Percentiles rank a stretch among this genome's conserved stretches.
Evolutionary conservation across 1,139 yeast genomes (phyloP).

Genomic region (Yamadazyma diospyri): DNA sequence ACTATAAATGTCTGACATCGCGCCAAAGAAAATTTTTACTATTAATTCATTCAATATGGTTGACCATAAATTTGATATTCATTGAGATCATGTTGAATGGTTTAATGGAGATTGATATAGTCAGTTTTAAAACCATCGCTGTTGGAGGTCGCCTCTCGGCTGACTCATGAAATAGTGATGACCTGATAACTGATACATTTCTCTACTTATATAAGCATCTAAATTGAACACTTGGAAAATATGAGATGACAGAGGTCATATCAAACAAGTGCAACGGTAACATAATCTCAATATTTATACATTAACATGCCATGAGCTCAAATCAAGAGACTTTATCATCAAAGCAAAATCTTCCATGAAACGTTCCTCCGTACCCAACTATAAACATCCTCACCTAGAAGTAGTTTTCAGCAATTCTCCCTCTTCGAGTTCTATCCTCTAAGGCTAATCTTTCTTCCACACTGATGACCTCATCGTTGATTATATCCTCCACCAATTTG

Average conservation of each 20-base stretch:
- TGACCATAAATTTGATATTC: neutral
- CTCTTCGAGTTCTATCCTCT: slow-evolving; percentile 38
- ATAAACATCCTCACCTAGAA: no score
- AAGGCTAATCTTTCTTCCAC: slow-evolving; percentile 28
- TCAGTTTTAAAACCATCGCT: slow-evolving; percentile 80
- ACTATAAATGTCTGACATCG: no score
- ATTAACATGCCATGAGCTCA: neutral
- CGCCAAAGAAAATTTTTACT: slow-evolving; percentile 1
- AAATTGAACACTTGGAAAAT: slow-evolving; percentile 1
- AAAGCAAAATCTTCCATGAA: neutral
- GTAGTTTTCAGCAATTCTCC: slow-evolving; percentile 46
- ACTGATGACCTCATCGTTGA: slow-evolving; percentile 29
- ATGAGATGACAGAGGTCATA: neutral
- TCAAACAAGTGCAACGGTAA: neutral
- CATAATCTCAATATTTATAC: neutral
- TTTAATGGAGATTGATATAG: slow-evolving; percentile 1
- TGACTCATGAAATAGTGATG: slow-evolving; percentile 76
- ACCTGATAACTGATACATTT: slow-evolving; percentile 83
- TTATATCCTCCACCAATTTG: slow-evolving; percentile 27
- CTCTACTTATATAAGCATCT: neutral
- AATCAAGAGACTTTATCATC: neutral
- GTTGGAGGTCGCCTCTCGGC: slow-evolving; percentile 75
- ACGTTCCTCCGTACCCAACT: no score
- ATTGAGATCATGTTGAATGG: neutral
- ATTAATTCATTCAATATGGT: slow-evolving; percentile 1